phyloP scores from a whole-genome alignment of 805 yeast genomes.

The Metschnikowia orientalis region DNA sequence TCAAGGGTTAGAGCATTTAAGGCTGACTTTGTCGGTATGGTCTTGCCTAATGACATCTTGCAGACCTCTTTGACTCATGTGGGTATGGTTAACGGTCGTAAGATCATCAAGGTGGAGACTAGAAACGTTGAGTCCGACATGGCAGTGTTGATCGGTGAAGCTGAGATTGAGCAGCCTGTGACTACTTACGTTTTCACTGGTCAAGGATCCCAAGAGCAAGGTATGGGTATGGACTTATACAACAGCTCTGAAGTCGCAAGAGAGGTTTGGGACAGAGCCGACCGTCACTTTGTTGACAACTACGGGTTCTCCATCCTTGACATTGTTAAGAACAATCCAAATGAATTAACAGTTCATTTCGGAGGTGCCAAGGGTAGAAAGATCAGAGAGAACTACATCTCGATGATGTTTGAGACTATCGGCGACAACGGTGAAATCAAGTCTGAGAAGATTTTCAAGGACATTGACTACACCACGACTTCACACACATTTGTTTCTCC shows the following conservation, averaged over 20 bases:
- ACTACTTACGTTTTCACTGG: constrained; percentile 98
- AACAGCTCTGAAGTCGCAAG: constrained; percentile 86
- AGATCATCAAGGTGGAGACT: constrained; percentile 89
- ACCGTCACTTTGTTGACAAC: constrained; percentile 82
- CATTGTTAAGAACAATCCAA: constrained; percentile 93
- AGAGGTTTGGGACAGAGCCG: constrained; percentile 98
- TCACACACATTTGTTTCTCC: constrained; percentile 88
- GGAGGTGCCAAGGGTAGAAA: constrained; percentile 97
- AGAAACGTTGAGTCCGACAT: constrained; percentile 75
- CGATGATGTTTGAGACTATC: constrained; percentile 96
- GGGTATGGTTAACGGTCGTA: constrained; percentile 99
- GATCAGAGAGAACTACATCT: constrained; percentile 89
- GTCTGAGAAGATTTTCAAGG: constrained; percentile 94
- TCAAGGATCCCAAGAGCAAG: constrained; percentile 99
- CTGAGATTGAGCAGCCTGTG: constrained; percentile 97
- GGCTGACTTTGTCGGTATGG: constrained; percentile 94
- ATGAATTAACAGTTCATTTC: constrained; percentile 90
- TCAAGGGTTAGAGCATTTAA: constrained; percentile 92
- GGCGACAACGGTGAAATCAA: constrained; percentile 76
- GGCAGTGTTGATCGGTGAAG: constrained; percentile 85
- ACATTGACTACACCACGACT: constrained; percentile 73
- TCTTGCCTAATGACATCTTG: constrained; percentile 88
- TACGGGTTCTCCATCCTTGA: constrained; percentile 97
- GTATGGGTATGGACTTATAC: constrained; percentile 99
- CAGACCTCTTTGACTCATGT: constrained; percentile 87